These are phyloP conservation scores for Hymenoscyphus infarciens DNA, from an alignment of 2,329 filamentous ascomycete genomes.

Conservation along the genomic window DNA sequence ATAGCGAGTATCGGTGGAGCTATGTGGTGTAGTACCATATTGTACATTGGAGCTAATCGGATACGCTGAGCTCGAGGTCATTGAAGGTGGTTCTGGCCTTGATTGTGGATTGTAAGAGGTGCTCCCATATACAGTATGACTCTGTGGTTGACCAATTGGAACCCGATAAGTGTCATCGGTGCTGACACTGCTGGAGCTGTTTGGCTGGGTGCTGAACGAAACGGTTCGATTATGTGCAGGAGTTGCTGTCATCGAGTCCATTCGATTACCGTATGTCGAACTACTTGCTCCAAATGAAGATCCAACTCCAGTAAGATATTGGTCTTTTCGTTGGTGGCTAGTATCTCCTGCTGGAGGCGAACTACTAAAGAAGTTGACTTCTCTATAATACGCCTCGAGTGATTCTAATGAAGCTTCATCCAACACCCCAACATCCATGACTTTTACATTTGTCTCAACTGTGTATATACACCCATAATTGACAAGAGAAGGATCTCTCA, in stretches of 20 bases:
- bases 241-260: not conserved
- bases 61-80: not conserved
- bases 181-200: not conserved
- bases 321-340: not conserved
- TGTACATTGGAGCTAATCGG: not conserved
- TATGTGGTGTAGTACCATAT: not conserved
- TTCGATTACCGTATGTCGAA: not conserved
- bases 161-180: slow-evolving; percentile 4
- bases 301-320: slow-evolving; percentile 9
- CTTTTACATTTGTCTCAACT: slow-evolving; percentile 28
- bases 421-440: slow-evolving; percentile 26
- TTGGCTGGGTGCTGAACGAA: slow-evolving; percentile 6
- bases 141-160: not conserved
- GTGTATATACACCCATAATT: slow-evolving; percentile 26
- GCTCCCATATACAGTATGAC: not conserved
- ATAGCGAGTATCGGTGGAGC: slow-evolving; percentile 3
- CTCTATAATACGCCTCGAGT: slow-evolving; percentile 12
- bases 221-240: not conserved
- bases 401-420: slow-evolving; percentile 18
- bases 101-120: not conserved
- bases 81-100: not conserved
- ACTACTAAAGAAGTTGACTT: slow-evolving; percentile 8
- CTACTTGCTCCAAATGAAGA: slow-evolving; percentile 4
- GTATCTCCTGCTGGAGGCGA: not conserved
- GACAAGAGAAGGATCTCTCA: slow-evolving; percentile 21